Base-by-base conservation (phyloP, 2,329 filamentous ascomycete genomes). In the Fusarium sp. region DNA sequence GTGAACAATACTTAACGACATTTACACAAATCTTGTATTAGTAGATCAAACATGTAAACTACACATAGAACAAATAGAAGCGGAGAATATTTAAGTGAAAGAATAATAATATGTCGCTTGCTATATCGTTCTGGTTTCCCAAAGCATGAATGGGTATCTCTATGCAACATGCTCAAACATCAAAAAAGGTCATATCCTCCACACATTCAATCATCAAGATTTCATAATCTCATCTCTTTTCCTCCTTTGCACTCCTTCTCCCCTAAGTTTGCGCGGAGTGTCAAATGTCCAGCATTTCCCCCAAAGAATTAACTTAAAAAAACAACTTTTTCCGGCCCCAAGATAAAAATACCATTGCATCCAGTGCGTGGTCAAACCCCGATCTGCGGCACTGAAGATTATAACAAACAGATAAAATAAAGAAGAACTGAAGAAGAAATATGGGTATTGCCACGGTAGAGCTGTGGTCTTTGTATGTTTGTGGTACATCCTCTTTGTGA, bases 61-160 rank as follows among this genome's bases (percentile, higher is more conserved):
- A 55, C 42, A 28, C 21, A 54, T 55, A 21, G 40, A 34, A 34
- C 14, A 13, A 1, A 40, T 46, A 67, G 49, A 16, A 43, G 27
- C 32, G 14, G 20, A 34, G 18, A 48, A 21, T 4, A 5, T 27
- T 51, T 20, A 27, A 62, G 47, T 70, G 47, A 56, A 60, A 60
- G 45, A 75, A 71, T 51, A 76, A 61, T 72, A 71, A 75, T 67
- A 71, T 72, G 67, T 54, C 72, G 73, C 75, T 76, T 76, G 71
- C 72, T 75, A 76, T 73, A 41, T 75, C 66, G 70, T 59, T 74
- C 65, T 74, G 69, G 63, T 72, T 69, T 69, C 66, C 64, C 71
- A 70, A 68, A 74, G 63, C 59, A 74, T 68, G 55, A 71, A 67
- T 75, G 76, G 76, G 76, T 77, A 77, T 77, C 75, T 77, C 72